These are phyloP conservation scores for Pleoardoris graminearum DNA, from an alignment of 2,329 filamentous ascomycete genomes.

Conservation along the genomic window DNA sequence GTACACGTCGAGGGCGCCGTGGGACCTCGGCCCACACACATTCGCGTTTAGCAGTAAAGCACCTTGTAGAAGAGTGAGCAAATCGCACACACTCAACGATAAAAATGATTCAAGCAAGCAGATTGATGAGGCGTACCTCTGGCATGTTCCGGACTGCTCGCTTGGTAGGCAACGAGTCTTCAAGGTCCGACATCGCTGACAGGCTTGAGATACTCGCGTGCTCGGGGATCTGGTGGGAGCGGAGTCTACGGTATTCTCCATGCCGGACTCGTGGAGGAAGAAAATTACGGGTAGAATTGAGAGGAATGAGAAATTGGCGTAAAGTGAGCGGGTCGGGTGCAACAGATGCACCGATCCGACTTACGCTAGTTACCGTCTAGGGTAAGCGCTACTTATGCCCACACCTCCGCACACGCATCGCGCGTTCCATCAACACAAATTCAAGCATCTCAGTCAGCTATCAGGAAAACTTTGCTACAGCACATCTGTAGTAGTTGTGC, in stretches of 20 bases:
- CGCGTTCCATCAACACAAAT: too few species aligned
- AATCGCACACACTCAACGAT: neutral
- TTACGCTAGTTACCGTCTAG: neutral
- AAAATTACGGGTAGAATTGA: neutral
- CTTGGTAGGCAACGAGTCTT: constrained; percentile 42
- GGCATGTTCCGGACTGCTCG: constrained; percentile 31
- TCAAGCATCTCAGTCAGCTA: too few species aligned
- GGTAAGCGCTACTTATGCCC: neutral
- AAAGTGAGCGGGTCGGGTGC: constrained; percentile 6
- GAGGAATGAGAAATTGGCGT: neutral
- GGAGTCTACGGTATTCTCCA: constrained; percentile 30
- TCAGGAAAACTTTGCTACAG: too few species aligned
- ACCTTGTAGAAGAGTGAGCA: constrained; percentile 19
- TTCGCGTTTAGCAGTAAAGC: constrained; percentile 28
- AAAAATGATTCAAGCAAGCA: neutral
- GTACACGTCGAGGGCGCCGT: constrained; percentile 29
- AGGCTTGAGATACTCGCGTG: constrained; percentile 35
- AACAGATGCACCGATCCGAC: neutral
- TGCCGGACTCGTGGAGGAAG: constrained; percentile 13
- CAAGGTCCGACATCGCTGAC: constrained; percentile 38
- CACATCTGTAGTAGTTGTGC: too few species aligned
- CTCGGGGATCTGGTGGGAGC: constrained; percentile 14
- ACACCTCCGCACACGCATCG: too few species aligned
- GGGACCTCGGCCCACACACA: constrained; percentile 40
- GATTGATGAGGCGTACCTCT: constrained; percentile 24